A percentile compares a stretch with the other conserved stretches of the same genome.
phyloP scores from a whole-genome alignment of 2,329 filamentous ascomycete genomes.

The Arachnomyces sp. region DNA sequence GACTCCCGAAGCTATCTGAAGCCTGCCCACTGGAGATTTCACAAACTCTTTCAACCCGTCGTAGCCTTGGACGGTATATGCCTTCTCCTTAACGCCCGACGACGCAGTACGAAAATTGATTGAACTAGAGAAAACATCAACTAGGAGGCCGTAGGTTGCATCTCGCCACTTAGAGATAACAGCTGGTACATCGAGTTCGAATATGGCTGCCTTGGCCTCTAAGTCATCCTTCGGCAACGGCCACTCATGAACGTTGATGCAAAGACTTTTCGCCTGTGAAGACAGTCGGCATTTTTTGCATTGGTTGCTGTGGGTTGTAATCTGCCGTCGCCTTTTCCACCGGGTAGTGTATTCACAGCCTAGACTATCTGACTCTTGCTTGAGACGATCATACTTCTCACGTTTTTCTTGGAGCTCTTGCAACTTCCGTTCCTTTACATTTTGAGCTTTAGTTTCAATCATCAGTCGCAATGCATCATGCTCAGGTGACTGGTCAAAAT shows the following conservation, averaged over 20 bases:
- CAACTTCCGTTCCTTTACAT: slow-evolving; percentile 29
- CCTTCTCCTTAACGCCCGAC: background rate
- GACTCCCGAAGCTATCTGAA: slow-evolving; percentile 5
- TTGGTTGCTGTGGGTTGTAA: slow-evolving; percentile 6
- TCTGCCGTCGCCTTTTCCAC: slow-evolving; percentile 1
- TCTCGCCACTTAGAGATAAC: slow-evolving; percentile 44
- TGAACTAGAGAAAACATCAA: background rate
- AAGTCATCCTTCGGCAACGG: slow-evolving; percentile 36
- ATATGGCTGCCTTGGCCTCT: slow-evolving; percentile 40
- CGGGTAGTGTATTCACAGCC: slow-evolving; percentile 3
- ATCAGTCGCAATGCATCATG: slow-evolving; percentile 29
- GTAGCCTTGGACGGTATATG: background rate
- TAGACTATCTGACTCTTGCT: slow-evolving; percentile 7
- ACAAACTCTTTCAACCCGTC: background rate
- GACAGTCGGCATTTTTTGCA: slow-evolving; percentile 33
- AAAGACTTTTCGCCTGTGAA: slow-evolving; percentile 28
- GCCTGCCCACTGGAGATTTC: background rate
- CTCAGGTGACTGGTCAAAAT: slow-evolving; percentile 36
- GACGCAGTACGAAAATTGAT: background rate
- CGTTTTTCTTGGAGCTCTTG: slow-evolving; percentile 13
- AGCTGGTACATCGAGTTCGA: slow-evolving; percentile 42
- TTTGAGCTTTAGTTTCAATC: slow-evolving; percentile 36
- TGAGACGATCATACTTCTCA: slow-evolving; percentile 22
- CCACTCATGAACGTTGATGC: slow-evolving; percentile 49
- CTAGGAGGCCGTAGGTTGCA: slow-evolving; percentile 26